phyloP scores from a whole-genome alignment of 2,329 filamentous ascomycete species.

The Sarocladiaceae sp. region DNA sequence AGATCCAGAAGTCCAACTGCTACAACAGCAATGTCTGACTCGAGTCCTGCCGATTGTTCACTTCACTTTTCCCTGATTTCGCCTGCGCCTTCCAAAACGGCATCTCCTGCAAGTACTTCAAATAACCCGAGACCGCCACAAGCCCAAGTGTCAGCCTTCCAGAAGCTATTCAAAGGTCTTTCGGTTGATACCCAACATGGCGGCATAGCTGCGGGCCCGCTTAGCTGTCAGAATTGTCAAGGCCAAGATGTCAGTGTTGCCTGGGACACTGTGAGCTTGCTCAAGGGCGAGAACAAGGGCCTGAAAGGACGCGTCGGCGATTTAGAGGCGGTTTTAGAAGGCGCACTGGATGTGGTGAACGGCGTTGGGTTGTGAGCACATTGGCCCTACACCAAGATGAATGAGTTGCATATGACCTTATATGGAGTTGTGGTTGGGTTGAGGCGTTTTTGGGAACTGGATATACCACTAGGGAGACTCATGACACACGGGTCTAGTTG shows the following conservation, averaged over 20 bases:
- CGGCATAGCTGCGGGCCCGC: conserved; percentile 18
- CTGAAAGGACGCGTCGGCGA: conserved; percentile 56
- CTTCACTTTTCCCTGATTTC: conserved; percentile 15
- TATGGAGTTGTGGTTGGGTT: conserved; percentile 18
- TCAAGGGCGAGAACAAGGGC: conserved; percentile 58
- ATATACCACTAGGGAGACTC: too few relatives aligned
- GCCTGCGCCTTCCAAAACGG: conserved; percentile 1
- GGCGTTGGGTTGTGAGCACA: conserved; percentile 41
- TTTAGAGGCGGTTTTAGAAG: conserved; percentile 57
- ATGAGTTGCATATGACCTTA: neutral
- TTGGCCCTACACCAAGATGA: too few relatives aligned
- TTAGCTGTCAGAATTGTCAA: conserved; percentile 50
- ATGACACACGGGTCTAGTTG: too few relatives aligned
- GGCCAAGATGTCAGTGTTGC: conserved; percentile 56
- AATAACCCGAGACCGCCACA: conserved; percentile 30
- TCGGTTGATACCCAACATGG: conserved; percentile 28
- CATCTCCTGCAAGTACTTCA: neutral
- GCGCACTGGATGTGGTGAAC: conserved; percentile 56
- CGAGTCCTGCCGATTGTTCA: conserved; percentile 17
- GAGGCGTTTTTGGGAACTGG: too few relatives aligned
- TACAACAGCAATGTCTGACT: conserved; percentile 32
- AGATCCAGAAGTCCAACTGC: conserved; percentile 54
- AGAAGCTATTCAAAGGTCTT: conserved; percentile 38
- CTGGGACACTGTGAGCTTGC: conserved; percentile 60
- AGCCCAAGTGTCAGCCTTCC: conserved; percentile 30